Evolutionary conservation across 345 rosid species (phyloP), one percentile per base, ranked within the genome.

Genomic region (Clarkia xantiana): DNA sequence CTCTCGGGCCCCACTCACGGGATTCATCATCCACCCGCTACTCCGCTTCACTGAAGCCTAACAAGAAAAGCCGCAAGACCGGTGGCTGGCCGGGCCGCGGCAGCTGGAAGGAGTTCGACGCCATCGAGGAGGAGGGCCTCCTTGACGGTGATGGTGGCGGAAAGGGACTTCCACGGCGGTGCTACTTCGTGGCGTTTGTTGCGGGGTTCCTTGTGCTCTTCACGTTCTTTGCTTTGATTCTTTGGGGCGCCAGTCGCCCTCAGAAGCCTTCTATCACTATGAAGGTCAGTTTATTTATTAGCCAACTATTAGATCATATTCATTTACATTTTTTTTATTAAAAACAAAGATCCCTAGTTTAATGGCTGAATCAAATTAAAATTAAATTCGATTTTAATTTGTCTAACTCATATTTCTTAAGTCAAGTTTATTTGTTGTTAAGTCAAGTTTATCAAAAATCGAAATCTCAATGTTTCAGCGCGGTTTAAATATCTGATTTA

Each of bases 61-160:
- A 56, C 14, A 62, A 68, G 41, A 39, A 49, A 29, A 7, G 8
- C 36, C 36, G 36, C 8, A 29, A 29, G 36, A 29, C 9, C 7
- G 42, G 53, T 11, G 41, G 53, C 10, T 43, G 54, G 7, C 63
- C 65, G 42, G 55, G 51, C 12, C 69, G 65, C 3, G 62, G 55
- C 11, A 44, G 56, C 18, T 58, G 60, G 18, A 76, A 72, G 59
- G 75, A 57, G 62, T 83, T 83, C 47, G 87, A 76, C 15, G 76
- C 81, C 60, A 77, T 83, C 51, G 94, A 83, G 61, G 87, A 83
- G 64, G 94, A 83, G 47, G 73, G 73, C 4, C 75, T 83, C 45
- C 76, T 83, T 2, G 60, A 55, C 5, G 71, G 55, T 12, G 49
- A 42, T 1, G 84, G 62, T 16, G 22, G 38, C 11, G 19, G 42